Conservation (phyloP, 2,329 filamentous ascomycete species). For the Epichloe elymi region DNA sequence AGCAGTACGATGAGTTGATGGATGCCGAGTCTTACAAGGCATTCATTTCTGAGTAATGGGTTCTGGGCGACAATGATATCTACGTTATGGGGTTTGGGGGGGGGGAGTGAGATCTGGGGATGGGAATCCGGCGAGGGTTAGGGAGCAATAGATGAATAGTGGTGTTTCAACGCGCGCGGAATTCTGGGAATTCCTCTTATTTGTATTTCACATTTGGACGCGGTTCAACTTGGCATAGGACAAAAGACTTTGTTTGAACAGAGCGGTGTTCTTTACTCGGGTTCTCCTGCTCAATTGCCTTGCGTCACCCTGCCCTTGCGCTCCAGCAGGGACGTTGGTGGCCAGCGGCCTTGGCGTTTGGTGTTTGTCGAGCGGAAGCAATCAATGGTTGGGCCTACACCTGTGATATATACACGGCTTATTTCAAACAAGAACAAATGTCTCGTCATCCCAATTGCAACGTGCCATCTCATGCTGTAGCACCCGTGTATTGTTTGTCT, state of each 20-base stretch:
- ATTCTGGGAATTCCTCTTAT: background rate
- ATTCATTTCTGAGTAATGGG: constrained; percentile 37
- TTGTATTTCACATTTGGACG: constrained; percentile 1
- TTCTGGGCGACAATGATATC: too few species aligned
- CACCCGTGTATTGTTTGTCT: background rate
- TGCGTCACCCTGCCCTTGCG: too few species aligned
- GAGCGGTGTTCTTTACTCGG: background rate
- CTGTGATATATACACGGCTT: too few species aligned
- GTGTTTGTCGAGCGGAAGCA: background rate
- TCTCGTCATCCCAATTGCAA: background rate
- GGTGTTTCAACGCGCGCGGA: background rate
- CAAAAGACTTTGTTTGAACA: background rate
- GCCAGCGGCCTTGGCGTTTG: background rate
- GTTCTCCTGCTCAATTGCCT: too few species aligned
- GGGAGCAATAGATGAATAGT: background rate
- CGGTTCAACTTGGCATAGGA: constrained; percentile 7
- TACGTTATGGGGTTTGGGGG: background rate
- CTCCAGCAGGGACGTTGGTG: background rate
- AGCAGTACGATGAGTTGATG: constrained; percentile 67
- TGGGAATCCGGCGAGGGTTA: too few species aligned
- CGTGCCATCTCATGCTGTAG: background rate
- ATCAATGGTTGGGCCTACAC: background rate
- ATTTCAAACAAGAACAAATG: background rate
- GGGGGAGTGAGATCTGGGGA: background rate
- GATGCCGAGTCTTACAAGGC: constrained; percentile 62